These are phyloP conservation scores for Candida manassasensis DNA, from an alignment of 805 yeast genomes.

Conservation along the genomic window DNA sequence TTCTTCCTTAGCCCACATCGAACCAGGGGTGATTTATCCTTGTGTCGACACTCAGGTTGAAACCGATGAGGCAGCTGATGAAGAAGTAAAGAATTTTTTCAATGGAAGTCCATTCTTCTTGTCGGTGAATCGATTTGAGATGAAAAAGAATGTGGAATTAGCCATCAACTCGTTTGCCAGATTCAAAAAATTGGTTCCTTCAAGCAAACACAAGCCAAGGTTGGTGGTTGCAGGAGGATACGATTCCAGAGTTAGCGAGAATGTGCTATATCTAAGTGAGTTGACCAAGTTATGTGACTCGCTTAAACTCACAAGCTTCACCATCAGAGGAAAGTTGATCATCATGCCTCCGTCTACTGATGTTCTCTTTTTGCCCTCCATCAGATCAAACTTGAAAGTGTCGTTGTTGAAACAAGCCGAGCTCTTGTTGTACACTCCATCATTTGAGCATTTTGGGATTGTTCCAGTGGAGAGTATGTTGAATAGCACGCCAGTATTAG, in stretches of 20 bases:
- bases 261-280: constrained; percentile 64
- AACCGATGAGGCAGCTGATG: constrained; percentile 18
- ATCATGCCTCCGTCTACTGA: constrained; percentile 34
- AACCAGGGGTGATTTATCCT: constrained; percentile 64
- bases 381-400: constrained; percentile 61
- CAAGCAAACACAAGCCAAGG: constrained; percentile 31
- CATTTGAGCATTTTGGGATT: constrained; percentile 92
- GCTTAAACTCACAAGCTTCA: constrained; percentile 41
- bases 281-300: constrained; percentile 46
- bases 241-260: constrained; percentile 71
- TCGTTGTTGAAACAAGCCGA: constrained; percentile 53
- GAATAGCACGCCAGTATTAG: constrained; percentile 75
- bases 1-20: constrained; percentile 25
- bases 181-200: constrained; percentile 28
- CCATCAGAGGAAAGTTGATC: constrained; percentile 38
- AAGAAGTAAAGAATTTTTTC: constrained; percentile 33
- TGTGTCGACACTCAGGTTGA: constrained; percentile 55
- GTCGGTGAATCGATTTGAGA: constrained; percentile 85
- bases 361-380: constrained; percentile 76
- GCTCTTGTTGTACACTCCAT: constrained; percentile 80
- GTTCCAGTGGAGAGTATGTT: constrained; percentile 97
- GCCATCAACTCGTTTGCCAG: constrained; percentile 67
- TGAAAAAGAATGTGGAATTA: constrained; percentile 74
- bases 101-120: constrained; percentile 44
- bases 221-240: constrained; percentile 89